These are phyloP conservation scores for Eucalyptus regnans DNA, from an alignment of 345 rosid species.

Conservation along the genomic window DNA sequence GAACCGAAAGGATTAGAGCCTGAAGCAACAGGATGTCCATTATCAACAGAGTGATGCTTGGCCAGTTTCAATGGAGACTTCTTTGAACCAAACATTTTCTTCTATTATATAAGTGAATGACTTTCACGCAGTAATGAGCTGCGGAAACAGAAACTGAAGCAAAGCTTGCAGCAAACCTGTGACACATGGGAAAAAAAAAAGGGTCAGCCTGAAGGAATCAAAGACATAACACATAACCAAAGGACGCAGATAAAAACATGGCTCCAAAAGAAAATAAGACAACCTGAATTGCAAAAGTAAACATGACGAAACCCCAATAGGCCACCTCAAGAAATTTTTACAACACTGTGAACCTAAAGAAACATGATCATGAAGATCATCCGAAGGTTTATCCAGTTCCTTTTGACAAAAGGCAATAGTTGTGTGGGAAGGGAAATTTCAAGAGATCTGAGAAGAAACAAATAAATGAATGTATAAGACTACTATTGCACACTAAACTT, in stretches of 20 bases:
- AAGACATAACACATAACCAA: background rate
- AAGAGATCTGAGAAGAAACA: background rate
- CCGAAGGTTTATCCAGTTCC: background rate
- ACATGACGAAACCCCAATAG: background rate
- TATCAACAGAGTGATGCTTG: slow-evolving; percentile 46
- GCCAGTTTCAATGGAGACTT: slow-evolving; percentile 51
- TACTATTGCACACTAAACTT: background rate
- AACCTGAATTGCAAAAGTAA: background rate
- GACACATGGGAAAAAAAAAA: accelerated
- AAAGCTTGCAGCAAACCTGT: background rate
- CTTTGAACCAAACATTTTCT: slow-evolving; percentile 55
- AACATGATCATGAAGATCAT: background rate
- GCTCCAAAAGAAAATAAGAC: background rate
- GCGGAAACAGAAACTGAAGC: background rate
- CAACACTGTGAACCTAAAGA: background rate
- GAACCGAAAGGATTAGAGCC: slow-evolving; percentile 76
- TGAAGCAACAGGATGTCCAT: slow-evolving; percentile 18
- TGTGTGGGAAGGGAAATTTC: background rate
- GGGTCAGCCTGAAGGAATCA: background rate
- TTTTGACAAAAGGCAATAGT: background rate
- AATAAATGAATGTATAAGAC: background rate
- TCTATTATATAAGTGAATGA: background rate
- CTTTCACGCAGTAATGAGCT: background rate
- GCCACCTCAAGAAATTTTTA: background rate
- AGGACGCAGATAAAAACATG: background rate